phyloP scores from a whole-genome alignment of 2,329 filamentous ascomycete genomes.

The Nannizzia gypsea region DNA sequence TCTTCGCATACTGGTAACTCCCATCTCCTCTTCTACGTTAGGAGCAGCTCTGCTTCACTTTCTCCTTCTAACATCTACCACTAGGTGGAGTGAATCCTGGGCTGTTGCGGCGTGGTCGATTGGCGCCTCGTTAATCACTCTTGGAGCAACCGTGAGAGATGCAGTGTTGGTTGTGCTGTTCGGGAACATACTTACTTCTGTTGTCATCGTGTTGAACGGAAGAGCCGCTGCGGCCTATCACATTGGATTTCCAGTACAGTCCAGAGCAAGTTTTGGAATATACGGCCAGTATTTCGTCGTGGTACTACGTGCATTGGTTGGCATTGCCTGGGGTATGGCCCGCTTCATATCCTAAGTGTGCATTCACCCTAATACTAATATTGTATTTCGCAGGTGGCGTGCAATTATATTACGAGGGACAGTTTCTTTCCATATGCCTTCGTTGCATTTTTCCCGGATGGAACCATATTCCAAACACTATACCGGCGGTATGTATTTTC shows the following conservation, averaged over 20 bases:
- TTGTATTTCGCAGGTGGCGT: slow-evolving; percentile 14
- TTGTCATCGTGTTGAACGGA: slow-evolving; percentile 17
- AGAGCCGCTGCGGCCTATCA: slow-evolving; percentile 15
- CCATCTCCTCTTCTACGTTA: not conserved
- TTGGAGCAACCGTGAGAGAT: slow-evolving; percentile 17
- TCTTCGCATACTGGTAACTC: slow-evolving; percentile 17
- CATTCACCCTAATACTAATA: not conserved
- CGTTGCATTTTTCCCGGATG: slow-evolving; percentile 20
- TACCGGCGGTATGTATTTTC: slow-evolving; percentile 14
- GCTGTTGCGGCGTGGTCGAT: slow-evolving; percentile 17
- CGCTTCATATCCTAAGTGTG: not conserved
- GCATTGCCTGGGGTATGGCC: slow-evolving; percentile 15
- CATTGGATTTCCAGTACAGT: slow-evolving; percentile 16
- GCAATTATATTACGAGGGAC: slow-evolving; percentile 16
- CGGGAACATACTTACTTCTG: slow-evolving; percentile 16
- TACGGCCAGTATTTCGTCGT: slow-evolving; percentile 16
- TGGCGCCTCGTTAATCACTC: slow-evolving; percentile 16
- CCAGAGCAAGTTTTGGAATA: slow-evolving; percentile 15
- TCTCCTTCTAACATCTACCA: not conserved
- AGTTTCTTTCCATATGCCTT: slow-evolving; percentile 20
- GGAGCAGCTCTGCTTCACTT: not conserved
- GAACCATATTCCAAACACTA: slow-evolving; percentile 17
- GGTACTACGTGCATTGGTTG: slow-evolving; percentile 13
- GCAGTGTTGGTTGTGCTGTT: slow-evolving; percentile 17
- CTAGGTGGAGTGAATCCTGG: slow-evolving; percentile 19